Conservation (phyloP, 352 stramenopile species). For the Globisporangium acanthophoron region DNA sequence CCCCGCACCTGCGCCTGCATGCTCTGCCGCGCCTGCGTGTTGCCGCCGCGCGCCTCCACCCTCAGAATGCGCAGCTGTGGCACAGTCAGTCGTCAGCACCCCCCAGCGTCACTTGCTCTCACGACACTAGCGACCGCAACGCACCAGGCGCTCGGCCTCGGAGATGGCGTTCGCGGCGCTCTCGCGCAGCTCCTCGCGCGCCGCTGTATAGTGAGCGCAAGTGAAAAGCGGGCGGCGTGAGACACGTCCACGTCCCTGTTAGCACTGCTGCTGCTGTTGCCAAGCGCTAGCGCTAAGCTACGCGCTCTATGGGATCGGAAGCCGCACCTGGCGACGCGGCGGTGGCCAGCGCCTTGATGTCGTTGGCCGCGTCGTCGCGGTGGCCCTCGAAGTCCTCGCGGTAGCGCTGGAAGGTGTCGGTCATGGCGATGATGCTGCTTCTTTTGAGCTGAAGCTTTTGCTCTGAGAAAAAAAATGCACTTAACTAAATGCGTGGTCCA, state of each 20-base stretch:
- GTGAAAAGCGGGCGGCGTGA: background rate
- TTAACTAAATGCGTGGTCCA: background rate
- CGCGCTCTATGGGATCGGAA: too few relatives aligned
- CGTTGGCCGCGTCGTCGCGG: constrained; percentile 59
- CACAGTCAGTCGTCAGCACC: constrained; percentile 1
- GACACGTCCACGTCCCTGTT: background rate
- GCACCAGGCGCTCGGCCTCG: constrained; percentile 68
- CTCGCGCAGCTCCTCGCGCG: constrained; percentile 38
- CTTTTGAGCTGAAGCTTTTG: background rate
- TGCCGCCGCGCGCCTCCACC: constrained; percentile 64
- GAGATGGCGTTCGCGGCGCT: constrained; percentile 57
- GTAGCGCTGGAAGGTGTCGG: constrained; percentile 66
- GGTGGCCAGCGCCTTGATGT: constrained; percentile 52
- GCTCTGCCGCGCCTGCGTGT: constrained; percentile 69
- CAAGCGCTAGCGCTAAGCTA: background rate
- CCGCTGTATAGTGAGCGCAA: constrained; percentile 17
- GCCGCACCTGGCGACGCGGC: constrained; percentile 19
- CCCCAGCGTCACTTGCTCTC: background rate
- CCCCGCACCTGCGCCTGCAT: constrained; percentile 65
- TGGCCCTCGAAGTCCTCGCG: constrained; percentile 80
- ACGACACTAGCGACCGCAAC: background rate
- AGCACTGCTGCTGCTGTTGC: background rate
- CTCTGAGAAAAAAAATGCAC: background rate
- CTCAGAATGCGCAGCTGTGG: constrained; percentile 69
- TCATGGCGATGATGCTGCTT: constrained; percentile 33